phyloP scores from a whole-genome alignment of 345 rosid genomes.

The Salix exigua region DNA sequence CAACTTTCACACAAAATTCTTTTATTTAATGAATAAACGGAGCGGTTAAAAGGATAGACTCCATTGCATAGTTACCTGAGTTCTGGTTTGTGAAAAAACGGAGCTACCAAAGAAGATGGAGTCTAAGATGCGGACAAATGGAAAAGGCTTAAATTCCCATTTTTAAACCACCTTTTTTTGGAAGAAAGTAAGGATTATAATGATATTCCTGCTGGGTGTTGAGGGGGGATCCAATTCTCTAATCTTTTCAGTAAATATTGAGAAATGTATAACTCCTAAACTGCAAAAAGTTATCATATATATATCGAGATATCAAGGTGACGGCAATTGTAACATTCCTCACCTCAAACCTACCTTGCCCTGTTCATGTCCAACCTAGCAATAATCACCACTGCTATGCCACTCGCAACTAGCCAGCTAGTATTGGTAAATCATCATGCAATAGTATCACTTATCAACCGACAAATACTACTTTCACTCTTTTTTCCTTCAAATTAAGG shows the following conservation, averaged over 20 bases:
- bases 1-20: too few relatives aligned
- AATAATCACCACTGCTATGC: background rate
- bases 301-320: too few relatives aligned
- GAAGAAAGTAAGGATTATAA: background rate
- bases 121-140: background rate
- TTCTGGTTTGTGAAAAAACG: background rate
- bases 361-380: background rate
- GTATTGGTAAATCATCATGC: too few relatives aligned
- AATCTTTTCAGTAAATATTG: background rate
- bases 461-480: too few relatives aligned
- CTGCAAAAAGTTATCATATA: too few relatives aligned
- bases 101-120: conserved; percentile 3
- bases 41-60: too few relatives aligned
- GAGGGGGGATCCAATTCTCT: background rate
- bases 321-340: background rate
- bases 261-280: too few relatives aligned
- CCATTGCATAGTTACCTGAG: too few relatives aligned
- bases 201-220: background rate
- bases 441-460: too few relatives aligned
- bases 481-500: too few relatives aligned
- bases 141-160: background rate
- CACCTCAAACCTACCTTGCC: background rate
- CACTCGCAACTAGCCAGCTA: too few relatives aligned
- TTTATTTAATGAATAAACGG: too few relatives aligned
- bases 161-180: background rate